Percentiles rank a stretch among this genome's conserved stretches.
Evolutionary conservation across 176 grass and related monocot genomes (phyloP).

Genomic region (Tillandsia fasciculata): DNA sequence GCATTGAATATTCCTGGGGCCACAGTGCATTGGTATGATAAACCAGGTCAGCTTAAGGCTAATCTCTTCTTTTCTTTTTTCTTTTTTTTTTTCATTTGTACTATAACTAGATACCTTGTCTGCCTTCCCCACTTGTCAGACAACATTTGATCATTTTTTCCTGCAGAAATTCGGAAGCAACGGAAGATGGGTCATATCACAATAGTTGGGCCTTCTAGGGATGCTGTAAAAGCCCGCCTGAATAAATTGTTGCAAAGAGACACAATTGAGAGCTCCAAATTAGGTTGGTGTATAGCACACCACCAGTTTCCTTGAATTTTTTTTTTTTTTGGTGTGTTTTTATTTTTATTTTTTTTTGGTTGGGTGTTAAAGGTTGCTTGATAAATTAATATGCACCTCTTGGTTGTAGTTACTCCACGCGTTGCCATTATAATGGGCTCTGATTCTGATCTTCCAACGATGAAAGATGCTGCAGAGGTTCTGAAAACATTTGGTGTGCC

Average conservation of each 20-base stretch:
- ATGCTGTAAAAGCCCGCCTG: conserved; percentile 40
- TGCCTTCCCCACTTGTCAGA: conserved; percentile 7
- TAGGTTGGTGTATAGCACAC: conserved; percentile 13
- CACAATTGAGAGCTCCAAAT: conserved; percentile 5
- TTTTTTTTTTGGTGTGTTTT: neutral
- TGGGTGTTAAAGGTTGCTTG: neutral
- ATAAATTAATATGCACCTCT: neutral
- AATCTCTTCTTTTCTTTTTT: neutral
- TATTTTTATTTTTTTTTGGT: neutral
- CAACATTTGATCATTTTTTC: conserved; percentile 17
- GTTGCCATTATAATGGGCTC: conserved; percentile 88
- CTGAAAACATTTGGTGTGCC: conserved; percentile 53
- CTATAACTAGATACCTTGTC: conserved; percentile 17
- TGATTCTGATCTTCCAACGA: conserved; percentile 71
- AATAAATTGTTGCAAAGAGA: conserved; percentile 54
- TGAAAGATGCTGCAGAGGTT: conserved; percentile 75
- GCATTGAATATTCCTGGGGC: conserved; percentile 61
- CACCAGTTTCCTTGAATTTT: neutral
- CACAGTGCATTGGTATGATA: conserved; percentile 89
- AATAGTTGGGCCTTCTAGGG: conserved; percentile 78
- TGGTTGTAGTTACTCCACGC: conserved; percentile 42
- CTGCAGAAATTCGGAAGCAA: conserved; percentile 73
- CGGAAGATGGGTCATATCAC: conserved; percentile 95
- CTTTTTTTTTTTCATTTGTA: neutral
- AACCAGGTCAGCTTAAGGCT: conserved; percentile 52